phyloP scores from a whole-genome alignment of 495 filamentous ascomycete genomes.

The Trichoderma virens region DNA sequence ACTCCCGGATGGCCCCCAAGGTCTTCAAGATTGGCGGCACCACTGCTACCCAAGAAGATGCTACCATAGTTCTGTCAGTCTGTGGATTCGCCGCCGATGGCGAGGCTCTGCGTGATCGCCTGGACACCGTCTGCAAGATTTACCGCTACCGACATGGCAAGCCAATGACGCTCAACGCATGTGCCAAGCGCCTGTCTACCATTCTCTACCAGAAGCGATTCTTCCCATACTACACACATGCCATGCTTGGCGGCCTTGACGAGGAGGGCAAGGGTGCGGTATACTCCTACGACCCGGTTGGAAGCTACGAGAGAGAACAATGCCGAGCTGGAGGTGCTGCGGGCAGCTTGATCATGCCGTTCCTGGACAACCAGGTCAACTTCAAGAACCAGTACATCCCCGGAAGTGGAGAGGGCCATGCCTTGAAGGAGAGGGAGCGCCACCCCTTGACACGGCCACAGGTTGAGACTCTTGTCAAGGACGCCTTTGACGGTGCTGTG shows the following conservation, averaged over 20 bases:
- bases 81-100: slow-evolving; percentile 95
- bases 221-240: slow-evolving; percentile 95
- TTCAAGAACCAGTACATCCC: slow-evolving; percentile 98
- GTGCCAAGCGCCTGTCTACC: slow-evolving; percentile 84
- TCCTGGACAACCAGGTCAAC: slow-evolving; percentile 98
- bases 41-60: slow-evolving; percentile 71
- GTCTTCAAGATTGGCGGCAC: slow-evolving; percentile 94
- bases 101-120: slow-evolving; percentile 76
- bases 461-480: slow-evolving; percentile 82
- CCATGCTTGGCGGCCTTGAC: slow-evolving; percentile 87
- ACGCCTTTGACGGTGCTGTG: slow-evolving; percentile 95
- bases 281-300: slow-evolving; percentile 96
- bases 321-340: slow-evolving; percentile 95
- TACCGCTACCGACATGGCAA: slow-evolving; percentile 94
- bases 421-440: slow-evolving; percentile 60
- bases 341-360: slow-evolving; percentile 94
- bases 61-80: slow-evolving; percentile 80
- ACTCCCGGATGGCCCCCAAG: slow-evolving; percentile 87
- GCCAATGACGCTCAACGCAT: slow-evolving; percentile 83
- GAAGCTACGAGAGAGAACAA: slow-evolving; percentile 91
- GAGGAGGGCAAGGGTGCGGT: slow-evolving; percentile 91
- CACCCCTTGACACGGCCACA: slow-evolving; percentile 56
- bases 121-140: slow-evolving; percentile 91
- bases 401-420: slow-evolving; percentile 76
- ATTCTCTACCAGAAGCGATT: slow-evolving; percentile 96